These are phyloP conservation scores for Drosera spatulata DNA, from an alignment of 179 eudicot species.

Conservation along the genomic window DNA sequence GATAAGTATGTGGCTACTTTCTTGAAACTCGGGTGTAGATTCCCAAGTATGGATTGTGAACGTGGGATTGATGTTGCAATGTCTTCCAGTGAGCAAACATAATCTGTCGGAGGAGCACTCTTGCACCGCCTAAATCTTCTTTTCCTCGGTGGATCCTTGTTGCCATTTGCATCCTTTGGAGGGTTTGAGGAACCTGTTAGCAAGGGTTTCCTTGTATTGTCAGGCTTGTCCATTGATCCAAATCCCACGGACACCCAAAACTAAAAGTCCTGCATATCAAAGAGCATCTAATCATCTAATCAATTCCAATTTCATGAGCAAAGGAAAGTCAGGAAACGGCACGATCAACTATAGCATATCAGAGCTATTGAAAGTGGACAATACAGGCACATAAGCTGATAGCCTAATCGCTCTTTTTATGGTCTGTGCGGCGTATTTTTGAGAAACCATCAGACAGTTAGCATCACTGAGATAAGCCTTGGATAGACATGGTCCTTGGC, in stretches of 20 bases:
- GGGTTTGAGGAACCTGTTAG: slow-evolving; percentile 21
- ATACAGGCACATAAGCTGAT: too few species aligned
- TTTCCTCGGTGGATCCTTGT: slow-evolving; percentile 15
- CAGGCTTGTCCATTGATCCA: slow-evolving; percentile 24
- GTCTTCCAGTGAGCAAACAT: slow-evolving; percentile 4
- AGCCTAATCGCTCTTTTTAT: too few species aligned
- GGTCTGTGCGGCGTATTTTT: too few species aligned
- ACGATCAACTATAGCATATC: too few species aligned
- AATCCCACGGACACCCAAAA: neutral
- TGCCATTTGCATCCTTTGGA: slow-evolving; percentile 8
- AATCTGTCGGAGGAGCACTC: slow-evolving; percentile 19
- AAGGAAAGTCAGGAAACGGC: too few species aligned
- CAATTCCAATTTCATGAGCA: too few species aligned
- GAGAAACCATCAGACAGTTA: too few species aligned
- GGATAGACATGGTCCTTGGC: too few species aligned
- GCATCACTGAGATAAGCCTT: too few species aligned
- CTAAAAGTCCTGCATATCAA: neutral
- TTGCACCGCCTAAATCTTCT: slow-evolving; percentile 24
- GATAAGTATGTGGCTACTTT: slow-evolving; percentile 21
- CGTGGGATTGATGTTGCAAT: slow-evolving; percentile 3
- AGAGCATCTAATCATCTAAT: too few species aligned
- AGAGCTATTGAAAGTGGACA: too few species aligned
- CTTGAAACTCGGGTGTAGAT: slow-evolving; percentile 21
- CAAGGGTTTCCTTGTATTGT: slow-evolving; percentile 22
- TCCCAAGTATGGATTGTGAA: slow-evolving; percentile 17